Evolutionary conservation across 768 basidiomycete genomes (phyloP).

Genomic region (Neoboletus magnificus): DNA sequence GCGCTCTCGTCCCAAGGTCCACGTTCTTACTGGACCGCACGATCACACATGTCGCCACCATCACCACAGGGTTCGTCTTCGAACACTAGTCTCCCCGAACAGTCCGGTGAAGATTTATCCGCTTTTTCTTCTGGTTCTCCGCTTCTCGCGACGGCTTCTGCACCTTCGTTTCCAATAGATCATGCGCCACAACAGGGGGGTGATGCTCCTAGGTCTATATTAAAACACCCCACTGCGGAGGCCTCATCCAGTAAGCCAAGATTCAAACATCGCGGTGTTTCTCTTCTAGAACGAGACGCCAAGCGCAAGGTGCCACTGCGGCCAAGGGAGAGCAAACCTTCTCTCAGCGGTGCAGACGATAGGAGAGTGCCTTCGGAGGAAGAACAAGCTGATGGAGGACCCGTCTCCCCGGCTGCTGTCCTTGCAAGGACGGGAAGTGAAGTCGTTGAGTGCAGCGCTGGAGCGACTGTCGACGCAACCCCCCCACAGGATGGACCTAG

Average conservation of each 20-base stretch:
- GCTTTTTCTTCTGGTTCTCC: constrained; percentile 25
- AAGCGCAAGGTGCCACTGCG: constrained; percentile 8
- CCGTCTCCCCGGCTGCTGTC: constrained; percentile 62
- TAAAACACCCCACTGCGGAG: constrained; percentile 19
- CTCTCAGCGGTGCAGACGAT: constrained; percentile 18
- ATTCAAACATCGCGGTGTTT: constrained; percentile 10
- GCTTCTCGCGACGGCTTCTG: constrained; percentile 15
- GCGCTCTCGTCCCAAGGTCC: constrained; percentile 20
- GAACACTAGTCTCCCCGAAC: constrained; percentile 12
- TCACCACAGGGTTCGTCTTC: constrained; percentile 16
- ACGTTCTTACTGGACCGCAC: constrained; percentile 23
- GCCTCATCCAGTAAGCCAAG: constrained; percentile 4
- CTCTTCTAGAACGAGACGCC: constrained; percentile 10
- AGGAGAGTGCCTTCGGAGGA: neutral
- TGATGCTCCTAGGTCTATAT: constrained; percentile 20
- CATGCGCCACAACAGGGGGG: constrained; percentile 3
- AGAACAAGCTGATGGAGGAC: constrained; percentile 25
- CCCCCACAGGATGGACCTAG: constrained; percentile 34
- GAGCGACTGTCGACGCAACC: constrained; percentile 40
- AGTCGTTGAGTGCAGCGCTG: constrained; percentile 62
- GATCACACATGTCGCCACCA: constrained; percentile 13
- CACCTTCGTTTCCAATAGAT: constrained; percentile 8
- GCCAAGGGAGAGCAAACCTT: constrained; percentile 22
- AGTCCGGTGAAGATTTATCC: constrained; percentile 5
- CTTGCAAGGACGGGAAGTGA: constrained; percentile 57